Percentiles rank a stretch among this genome's conserved stretches.
phyloP scores from a whole-genome alignment of 164 flowering plant genomes.

The Nymphaea thermarum region DNA sequence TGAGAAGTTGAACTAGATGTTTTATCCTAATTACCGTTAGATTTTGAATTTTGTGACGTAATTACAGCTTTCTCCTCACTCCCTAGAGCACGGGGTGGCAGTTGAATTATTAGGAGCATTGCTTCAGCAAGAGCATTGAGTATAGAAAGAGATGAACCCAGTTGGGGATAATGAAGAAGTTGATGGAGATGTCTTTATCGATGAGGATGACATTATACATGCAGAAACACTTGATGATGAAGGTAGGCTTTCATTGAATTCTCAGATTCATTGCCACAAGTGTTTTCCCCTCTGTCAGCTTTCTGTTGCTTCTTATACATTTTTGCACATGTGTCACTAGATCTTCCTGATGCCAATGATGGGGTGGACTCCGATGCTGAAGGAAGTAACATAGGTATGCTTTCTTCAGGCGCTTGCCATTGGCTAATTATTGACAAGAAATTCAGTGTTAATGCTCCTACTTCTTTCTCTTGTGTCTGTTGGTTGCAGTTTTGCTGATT shows the following conservation, averaged over 20 bases:
- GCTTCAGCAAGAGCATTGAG: neutral
- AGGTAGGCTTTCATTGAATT: slow-evolving; percentile 21
- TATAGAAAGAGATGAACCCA: slow-evolving; percentile 2
- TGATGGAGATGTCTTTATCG: slow-evolving; percentile 44
- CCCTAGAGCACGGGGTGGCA: too few species aligned
- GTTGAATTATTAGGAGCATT: neutral
- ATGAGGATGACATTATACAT: slow-evolving; percentile 50
- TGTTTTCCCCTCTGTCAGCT: slow-evolving; percentile 3
- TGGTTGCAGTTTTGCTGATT: too few species aligned
- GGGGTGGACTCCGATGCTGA: slow-evolving; percentile 28
- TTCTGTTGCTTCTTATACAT: neutral
- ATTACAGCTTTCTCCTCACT: too few species aligned
- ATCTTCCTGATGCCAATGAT: slow-evolving; percentile 70
- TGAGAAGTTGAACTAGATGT: too few species aligned
- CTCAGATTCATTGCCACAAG: neutral
- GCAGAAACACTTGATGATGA: slow-evolving; percentile 62
- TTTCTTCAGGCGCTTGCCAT: neutral
- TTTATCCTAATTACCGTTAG: too few species aligned
- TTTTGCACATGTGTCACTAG: slow-evolving; percentile 15
- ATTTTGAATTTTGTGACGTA: too few species aligned
- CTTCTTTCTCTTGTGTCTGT: too few species aligned
- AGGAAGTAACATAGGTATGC: neutral
- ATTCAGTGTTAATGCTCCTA: too few species aligned
- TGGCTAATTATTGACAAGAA: neutral
- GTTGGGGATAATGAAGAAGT: slow-evolving; percentile 28